These are phyloP conservation scores for Carex parvula DNA, from an alignment of 176 grass and related monocot species.

Conservation along the genomic window DNA sequence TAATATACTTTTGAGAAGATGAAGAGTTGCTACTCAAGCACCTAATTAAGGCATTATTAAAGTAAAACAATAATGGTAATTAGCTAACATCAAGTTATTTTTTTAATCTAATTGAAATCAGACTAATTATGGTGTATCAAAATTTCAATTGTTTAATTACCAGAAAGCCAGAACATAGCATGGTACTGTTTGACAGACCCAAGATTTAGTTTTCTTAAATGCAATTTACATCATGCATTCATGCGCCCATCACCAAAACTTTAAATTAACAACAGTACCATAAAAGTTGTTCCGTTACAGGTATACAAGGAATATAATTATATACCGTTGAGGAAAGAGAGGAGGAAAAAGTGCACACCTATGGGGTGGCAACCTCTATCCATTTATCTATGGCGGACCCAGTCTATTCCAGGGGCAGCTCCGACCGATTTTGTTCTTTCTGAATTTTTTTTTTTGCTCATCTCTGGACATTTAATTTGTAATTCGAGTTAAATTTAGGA, in stretches of 20 bases:
- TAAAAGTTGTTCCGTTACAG: constrained; percentile 18
- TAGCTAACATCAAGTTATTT: background rate
- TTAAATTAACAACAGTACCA: constrained; percentile 12
- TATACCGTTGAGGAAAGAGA: background rate
- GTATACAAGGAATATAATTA: constrained; percentile 13
- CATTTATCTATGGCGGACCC: too few relatives aligned
- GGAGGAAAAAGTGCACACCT: constrained; percentile 15
- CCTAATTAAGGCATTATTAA: background rate
- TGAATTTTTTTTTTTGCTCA: too few relatives aligned
- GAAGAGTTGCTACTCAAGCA: background rate
- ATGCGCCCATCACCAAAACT: constrained; percentile 15
- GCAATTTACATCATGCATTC: background rate
- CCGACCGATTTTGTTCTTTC: too few relatives aligned
- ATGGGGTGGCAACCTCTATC: constrained; percentile 12
- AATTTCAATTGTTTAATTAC: constrained; percentile 4
- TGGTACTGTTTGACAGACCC: constrained; percentile 24
- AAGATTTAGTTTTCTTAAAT: constrained; percentile 15
- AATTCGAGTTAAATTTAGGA: too few relatives aligned
- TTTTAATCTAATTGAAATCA: background rate
- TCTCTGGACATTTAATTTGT: too few relatives aligned
- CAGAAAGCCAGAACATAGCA: constrained; percentile 13
- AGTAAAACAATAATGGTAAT: background rate
- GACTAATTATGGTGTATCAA: constrained; percentile 2
- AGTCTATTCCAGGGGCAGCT: too few relatives aligned
- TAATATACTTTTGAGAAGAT: background rate